Evolutionary conservation across 768 basidiomycete genomes (phyloP), one percentile per base, ranked within the genome.

Genomic region (Collybia mongolica): DNA sequence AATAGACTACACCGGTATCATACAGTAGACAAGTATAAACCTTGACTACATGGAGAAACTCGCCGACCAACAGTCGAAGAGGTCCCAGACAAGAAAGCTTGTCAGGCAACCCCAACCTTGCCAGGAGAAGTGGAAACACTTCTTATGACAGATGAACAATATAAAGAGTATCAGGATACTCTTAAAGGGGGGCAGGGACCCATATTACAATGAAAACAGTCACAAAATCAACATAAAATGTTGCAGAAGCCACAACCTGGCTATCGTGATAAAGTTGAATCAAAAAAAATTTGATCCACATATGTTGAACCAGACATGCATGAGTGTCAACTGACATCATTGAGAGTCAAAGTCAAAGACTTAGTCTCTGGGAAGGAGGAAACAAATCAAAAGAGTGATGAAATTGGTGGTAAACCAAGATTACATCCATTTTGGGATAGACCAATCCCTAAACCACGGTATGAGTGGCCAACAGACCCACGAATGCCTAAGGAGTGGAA

Each of bases 401-500:
- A 26, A 26, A 26, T 18, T 6, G 29, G 19, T 20, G 17, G 6
- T 20, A 23, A 38, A 12, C 29, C 28, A 39, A 7, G 36, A 19
- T 12, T 37, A 52, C 12, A 47, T 49, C 6, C 48, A 47, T 53
- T 58, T 15, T 58, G 54, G 57, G 57, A 60, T 39, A 49, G 57
- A 44, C 57, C 57, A 3, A 46, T 47, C 8, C 48, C 55, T 1
- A 48, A 48, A 46, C 50, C 51, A 24, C 28, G 39, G 20, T 35
- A 46, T 4, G 45, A 52, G 17, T 54, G 53, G 53, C 24, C 38
- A 6, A 46, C 40, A 12, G 55, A 59, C 23, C 56, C 53, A 43
- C 39, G 49, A 22, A 58, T 65, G 58, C 61, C 59, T 6, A 1
- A 8, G 3, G 51, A 65, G 53, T 61, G 55, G 54, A 63, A 65